Conservation (phyloP, 768 basidiomycete species). For the Lentinula guzmanii region DNA sequence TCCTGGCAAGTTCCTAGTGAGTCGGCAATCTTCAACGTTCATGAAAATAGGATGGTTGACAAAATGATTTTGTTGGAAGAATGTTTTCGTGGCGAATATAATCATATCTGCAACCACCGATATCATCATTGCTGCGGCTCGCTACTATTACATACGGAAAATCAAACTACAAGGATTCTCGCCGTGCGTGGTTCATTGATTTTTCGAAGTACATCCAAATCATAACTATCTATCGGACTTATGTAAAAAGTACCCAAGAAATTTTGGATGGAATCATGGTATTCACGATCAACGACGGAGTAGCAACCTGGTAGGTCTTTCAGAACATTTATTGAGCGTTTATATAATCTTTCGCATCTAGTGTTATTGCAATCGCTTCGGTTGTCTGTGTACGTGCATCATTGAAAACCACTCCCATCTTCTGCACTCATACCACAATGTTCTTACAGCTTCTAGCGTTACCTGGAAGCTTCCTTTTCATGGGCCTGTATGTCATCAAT, state of each 20-base stretch:
- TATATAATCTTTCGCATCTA: background rate
- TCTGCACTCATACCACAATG: background rate
- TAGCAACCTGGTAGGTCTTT: background rate
- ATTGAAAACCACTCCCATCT: background rate
- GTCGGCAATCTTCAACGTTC: no score
- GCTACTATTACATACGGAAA: constrained; percentile 8
- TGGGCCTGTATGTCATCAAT: constrained; percentile 5
- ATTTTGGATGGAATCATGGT: constrained; percentile 7
- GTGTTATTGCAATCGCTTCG: constrained; percentile 7
- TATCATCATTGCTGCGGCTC: constrained; percentile 4
- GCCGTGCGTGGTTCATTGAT: background rate
- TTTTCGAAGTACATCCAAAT: background rate
- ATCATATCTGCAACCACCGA: constrained; percentile 8
- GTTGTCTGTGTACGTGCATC: constrained; percentile 5
- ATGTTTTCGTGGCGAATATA: constrained; percentile 7
- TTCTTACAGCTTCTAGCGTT: constrained; percentile 6
- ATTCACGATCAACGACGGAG: constrained; percentile 12
- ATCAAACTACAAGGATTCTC: constrained; percentile 7
- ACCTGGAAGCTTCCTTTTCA: constrained; percentile 8
- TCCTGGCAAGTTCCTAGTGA: no score
- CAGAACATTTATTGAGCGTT: background rate
- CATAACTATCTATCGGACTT: background rate
- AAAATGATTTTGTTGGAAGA: background rate
- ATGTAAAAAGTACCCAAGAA: constrained; percentile 7
- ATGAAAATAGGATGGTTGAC: no score